phyloP scores from a whole-genome alignment of 1,139 yeast genomes.

The Nadsonia starkeyi-henricii region DNA sequence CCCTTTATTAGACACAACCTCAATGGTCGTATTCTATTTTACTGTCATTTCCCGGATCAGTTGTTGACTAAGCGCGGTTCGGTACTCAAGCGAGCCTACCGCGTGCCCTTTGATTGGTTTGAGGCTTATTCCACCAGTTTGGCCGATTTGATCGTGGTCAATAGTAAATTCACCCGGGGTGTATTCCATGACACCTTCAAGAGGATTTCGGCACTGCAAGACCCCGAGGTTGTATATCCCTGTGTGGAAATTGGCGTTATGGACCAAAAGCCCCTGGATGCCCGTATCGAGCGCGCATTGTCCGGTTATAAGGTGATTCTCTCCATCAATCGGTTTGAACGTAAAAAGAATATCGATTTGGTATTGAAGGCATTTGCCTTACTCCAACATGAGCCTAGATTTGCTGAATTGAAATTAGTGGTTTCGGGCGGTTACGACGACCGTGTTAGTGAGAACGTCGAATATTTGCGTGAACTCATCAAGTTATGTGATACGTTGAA shows the following conservation, averaged over 20 bases:
- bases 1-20: conserved; percentile 28
- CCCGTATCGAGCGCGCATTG: conserved; percentile 5
- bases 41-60: conserved; percentile 95
- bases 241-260: conserved; percentile 44
- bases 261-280: conserved; percentile 3
- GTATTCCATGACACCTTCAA: conserved; percentile 55
- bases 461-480: conserved; percentile 50
- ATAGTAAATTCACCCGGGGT: conserved; percentile 66
- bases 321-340: conserved; percentile 79
- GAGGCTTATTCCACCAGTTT: conserved; percentile 71
- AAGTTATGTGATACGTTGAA: conserved; percentile 32
- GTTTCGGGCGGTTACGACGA: conserved; percentile 90
- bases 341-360: conserved; percentile 66
- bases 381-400: conserved; percentile 10
- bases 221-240: conserved; percentile 75
- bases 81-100: conserved; percentile 44
- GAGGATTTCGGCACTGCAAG: conserved; percentile 12
- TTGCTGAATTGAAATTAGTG: conserved; percentile 32
- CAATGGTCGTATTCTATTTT: conserved; percentile 45
- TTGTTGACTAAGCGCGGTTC: conserved; percentile 50
- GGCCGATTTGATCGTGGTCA: conserved; percentile 74
- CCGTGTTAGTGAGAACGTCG: conserved; percentile 61
- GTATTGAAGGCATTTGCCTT: conserved; percentile 56
- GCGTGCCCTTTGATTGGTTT: conserved; percentile 66
- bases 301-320: conserved; percentile 33